Evolutionary conservation across 164 flowering plant genomes (phyloP).

Genomic region (Magnolia officinalis): DNA sequence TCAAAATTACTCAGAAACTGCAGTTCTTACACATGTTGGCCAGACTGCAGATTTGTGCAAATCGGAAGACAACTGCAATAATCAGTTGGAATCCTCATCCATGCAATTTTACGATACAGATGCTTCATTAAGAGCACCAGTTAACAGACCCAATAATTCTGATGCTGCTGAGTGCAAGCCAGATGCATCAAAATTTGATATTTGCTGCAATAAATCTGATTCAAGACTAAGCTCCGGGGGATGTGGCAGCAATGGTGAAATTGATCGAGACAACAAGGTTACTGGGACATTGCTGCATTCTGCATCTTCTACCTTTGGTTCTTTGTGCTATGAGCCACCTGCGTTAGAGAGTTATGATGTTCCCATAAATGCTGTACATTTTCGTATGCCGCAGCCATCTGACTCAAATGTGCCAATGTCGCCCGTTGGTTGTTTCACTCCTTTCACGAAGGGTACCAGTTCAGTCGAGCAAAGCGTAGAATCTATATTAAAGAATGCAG

Average conservation of each 20-base stretch:
- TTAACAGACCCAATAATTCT: slow-evolving; percentile 39
- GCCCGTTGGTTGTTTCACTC: slow-evolving; percentile 58
- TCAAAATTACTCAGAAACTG: slow-evolving; percentile 37
- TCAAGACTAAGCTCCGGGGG: slow-evolving; percentile 23
- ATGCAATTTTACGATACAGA: slow-evolving; percentile 22
- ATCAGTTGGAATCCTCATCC: slow-evolving; percentile 30
- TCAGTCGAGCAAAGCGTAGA: slow-evolving; percentile 46
- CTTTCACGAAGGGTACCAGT: slow-evolving; percentile 39
- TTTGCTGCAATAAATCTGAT: slow-evolving; percentile 27
- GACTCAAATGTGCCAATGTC: slow-evolving; percentile 30
- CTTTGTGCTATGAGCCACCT: slow-evolving; percentile 54
- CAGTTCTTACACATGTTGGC: slow-evolving; percentile 3
- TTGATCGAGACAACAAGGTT: slow-evolving; percentile 26
- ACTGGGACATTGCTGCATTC: slow-evolving; percentile 23
- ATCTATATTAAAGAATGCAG: slow-evolving; percentile 73
- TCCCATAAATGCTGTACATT: slow-evolving; percentile 27
- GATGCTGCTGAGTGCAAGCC: slow-evolving; percentile 28
- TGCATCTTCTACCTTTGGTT: slow-evolving; percentile 38
- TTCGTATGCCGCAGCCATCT: slow-evolving; percentile 23
- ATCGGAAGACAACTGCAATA: slow-evolving; percentile 39
- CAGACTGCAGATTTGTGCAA: slow-evolving; percentile 32
- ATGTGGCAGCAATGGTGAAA: slow-evolving; percentile 13
- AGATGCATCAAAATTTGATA: slow-evolving; percentile 26
- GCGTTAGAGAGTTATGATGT: slow-evolving; percentile 21
- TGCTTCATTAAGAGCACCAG: slow-evolving; percentile 25